Conservation (phyloP, 371 early-diverging fungal species). For the Batrachochytrium dendrobatidis region DNA sequence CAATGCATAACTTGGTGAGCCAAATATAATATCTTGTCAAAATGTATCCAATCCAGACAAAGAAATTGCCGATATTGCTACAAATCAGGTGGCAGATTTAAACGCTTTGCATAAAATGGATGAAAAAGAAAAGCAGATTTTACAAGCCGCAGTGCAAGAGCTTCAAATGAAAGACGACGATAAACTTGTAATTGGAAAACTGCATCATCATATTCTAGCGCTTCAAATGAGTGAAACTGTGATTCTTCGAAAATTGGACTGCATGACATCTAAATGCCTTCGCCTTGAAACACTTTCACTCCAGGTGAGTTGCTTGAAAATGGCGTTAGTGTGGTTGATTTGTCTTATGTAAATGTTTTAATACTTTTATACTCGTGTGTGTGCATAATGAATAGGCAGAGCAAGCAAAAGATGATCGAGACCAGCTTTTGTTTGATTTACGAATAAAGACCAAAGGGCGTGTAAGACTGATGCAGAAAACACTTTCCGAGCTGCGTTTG, state of each 20-base stretch:
- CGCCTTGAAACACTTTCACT: conserved; percentile 24
- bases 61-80: conserved; percentile 29
- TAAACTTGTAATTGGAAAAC: conserved; percentile 41
- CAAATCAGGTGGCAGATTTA: conserved; percentile 32
- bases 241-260: conserved; percentile 21
- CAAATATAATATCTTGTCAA: too few species aligned
- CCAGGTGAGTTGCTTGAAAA: conserved; percentile 16
- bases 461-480: conserved; percentile 15
- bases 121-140: conserved; percentile 34
- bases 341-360: too few species aligned
- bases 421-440: conserved; percentile 6
- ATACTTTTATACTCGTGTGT: too few species aligned
- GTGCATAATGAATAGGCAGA: conserved; percentile 18
- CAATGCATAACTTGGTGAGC: background rate
- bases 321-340: too few species aligned
- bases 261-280: conserved; percentile 15
- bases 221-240: conserved; percentile 37
- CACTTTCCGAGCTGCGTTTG: conserved; percentile 20
- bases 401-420: conserved; percentile 26
- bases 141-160: conserved; percentile 30
- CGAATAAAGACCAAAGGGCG: background rate
- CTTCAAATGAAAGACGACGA: conserved; percentile 44
- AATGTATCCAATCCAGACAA: conserved; percentile 26
- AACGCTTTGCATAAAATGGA: conserved; percentile 16
- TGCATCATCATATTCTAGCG: conserved; percentile 41